A percentile compares a stretch with the other conserved stretches of the same genome.
phyloP scores from a whole-genome alignment of 345 rosid genomes.

The Mallotus nudiflorus region DNA sequence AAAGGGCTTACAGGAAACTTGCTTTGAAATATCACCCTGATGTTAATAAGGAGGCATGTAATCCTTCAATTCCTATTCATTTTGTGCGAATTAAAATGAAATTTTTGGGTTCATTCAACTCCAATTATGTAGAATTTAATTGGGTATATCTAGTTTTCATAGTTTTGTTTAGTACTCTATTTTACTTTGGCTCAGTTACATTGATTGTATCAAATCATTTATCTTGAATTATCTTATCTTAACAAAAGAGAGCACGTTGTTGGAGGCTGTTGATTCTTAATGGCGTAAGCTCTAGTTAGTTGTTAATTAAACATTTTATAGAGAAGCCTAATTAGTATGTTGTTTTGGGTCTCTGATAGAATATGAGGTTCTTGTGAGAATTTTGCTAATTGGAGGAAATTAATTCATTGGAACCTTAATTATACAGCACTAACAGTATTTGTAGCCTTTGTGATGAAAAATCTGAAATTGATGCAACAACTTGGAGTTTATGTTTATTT shows the following conservation, averaged over 20 bases:
- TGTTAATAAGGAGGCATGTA: conserved; percentile 79
- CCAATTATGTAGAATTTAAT: not conserved
- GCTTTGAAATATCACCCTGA: conserved; percentile 96
- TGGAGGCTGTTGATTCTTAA: not conserved
- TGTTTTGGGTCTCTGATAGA: not conserved
- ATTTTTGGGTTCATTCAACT: not conserved
- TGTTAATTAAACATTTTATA: not conserved
- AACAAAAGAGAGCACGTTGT: not conserved
- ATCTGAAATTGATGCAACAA: not conserved
- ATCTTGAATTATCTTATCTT: not conserved
- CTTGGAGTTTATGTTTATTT: not conserved
- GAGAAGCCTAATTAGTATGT: not conserved
- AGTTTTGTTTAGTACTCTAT: not conserved
- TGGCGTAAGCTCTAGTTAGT: not conserved
- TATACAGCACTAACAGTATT: too few relatives aligned
- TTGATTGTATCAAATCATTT: not conserved
- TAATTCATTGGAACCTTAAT: too few relatives aligned
- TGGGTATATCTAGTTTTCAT: not conserved
- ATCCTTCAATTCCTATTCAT: too few relatives aligned
- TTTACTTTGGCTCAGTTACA: too few relatives aligned
- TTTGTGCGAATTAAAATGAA: not conserved
- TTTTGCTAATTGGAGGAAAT: too few relatives aligned
- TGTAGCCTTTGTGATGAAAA: not conserved
- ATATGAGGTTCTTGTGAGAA: too few relatives aligned
- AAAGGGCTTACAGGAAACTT: conserved; percentile 93